Evolutionary conservation across 2,329 filamentous ascomycete species (phyloP), one percentile per base, ranked within the genome.

Genomic region (Pseudogymnoascus sp.): DNA sequence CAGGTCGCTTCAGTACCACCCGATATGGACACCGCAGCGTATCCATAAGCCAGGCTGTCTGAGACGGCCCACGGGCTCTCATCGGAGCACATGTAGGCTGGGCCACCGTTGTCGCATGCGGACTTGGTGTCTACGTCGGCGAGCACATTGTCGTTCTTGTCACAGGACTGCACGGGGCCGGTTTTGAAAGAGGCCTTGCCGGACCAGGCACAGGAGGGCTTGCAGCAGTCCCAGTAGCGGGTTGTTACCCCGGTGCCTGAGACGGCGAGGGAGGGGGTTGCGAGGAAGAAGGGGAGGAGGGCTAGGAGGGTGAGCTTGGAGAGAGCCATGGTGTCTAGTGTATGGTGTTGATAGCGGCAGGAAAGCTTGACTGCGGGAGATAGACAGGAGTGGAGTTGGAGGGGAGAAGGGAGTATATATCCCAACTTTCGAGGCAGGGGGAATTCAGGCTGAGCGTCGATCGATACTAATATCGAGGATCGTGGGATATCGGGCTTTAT

Each of bases 211-310:
- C 86, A 89, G 19, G 84, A 87, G 23, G 86, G 82, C 78, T 90
- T 90, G 77, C 87, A 89, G 78, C 87, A 89, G 73, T 89, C 87
- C 82, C 83, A 83, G 72, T 82, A 83, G 65, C 80, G 70, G 8
- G 75, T 77, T 36, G 76, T 74, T 31, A 63, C 68, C 62, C 69
- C 69, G 9, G 65, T 67, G 19, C 69, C 69, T 2, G 68, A 69
- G 23, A 31, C 44, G 11, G 69, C 67, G 50, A 66, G 65, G 1
- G 67, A 60, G 4, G 64, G 57, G 40, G 63, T 65, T 17, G 67
- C 64, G 28, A 69, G 64, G 60, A 70, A 66, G 64, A 69, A 68
- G 4, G 68, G 69, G 40, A 71, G 63, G 33, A 71, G 68, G 44
- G 67, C 63, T 17, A 71, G 50, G 38, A 70, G 66, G n/a, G 64